Evolutionary conservation across 228 moss, liverwort and hornwort species (phyloP).

Genomic region (Sphagnum magellanicum): DNA sequence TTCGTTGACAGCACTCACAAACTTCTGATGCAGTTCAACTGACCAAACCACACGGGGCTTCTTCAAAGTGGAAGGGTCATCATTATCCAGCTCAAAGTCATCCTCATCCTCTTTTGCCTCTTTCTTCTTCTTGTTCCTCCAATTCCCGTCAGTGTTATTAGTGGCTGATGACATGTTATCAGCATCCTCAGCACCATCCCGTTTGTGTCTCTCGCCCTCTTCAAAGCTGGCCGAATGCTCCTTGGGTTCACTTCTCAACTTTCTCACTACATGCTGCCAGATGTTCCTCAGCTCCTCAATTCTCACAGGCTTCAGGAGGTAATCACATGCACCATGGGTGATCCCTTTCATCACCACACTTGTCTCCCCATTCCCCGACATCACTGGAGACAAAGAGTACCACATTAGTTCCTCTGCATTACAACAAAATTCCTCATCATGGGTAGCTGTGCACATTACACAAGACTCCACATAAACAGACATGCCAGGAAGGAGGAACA

Average conservation of each 20-base stretch:
- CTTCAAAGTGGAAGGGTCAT: constrained; percentile 82
- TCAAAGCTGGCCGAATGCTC: constrained; percentile 45
- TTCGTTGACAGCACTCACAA: constrained; percentile 91
- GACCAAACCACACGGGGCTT: constrained; percentile 99
- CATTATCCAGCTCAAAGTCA: constrained; percentile 72
- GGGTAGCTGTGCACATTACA: too few species aligned
- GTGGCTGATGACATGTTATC: constrained; percentile 60
- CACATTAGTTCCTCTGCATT: too few species aligned
- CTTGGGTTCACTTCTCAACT: constrained; percentile 43
- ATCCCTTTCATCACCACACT: constrained; percentile 5
- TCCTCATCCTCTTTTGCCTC: constrained; percentile 71
- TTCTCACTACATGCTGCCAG: constrained; percentile 92
- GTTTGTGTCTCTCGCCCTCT: constrained; percentile 50
- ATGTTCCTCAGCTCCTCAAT: constrained; percentile 54
- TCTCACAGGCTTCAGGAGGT: constrained; percentile 43
- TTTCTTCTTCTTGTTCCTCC: constrained; percentile 41
- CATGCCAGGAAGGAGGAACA: too few species aligned
- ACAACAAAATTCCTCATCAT: too few species aligned
- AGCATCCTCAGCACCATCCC: constrained; percentile 34
- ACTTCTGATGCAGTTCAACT: constrained; percentile 92
- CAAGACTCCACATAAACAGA: neutral
- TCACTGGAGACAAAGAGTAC: neutral
- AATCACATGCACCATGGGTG: constrained; percentile 43
- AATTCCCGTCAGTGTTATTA: constrained; percentile 45
- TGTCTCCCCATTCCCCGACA: constrained; percentile 6